Evolutionary conservation across 257 asterid species (phyloP), one percentile per base, ranked within the genome.

Genomic region (Datura wrightii): DNA sequence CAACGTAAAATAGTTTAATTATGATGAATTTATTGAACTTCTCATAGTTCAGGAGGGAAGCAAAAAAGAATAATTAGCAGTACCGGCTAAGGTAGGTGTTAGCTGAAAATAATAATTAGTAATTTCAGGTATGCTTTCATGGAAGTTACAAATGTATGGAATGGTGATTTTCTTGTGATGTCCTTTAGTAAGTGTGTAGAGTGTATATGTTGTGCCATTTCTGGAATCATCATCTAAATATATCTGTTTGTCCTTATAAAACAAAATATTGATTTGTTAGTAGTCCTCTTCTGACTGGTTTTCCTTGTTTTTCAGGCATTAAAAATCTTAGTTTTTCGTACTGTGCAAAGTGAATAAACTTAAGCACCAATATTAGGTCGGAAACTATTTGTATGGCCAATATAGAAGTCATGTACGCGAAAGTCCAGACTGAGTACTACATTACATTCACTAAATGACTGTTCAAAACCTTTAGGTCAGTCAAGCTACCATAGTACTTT

Each of bases 251-350:
- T 70, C 55, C 16, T 70, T 18, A 0, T 19, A 16, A 42, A 42
- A 67, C 15, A 65, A 1, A 37, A 70, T 4, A 70, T 70, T 70
- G 79, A 70, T 70, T 70, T 70, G 54, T 70, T 39, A 9, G 55
- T 42, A 15, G 56, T 71, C 56, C 79, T n/a, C 18, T 71, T 71
- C 79, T 44, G 79, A 71, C 79, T 71, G 79, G 39, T 44, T 71
- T 71, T 37, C 79, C 56, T 71, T 71, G 37, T 9, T 44, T 62
- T 71, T 71, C 37, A 71, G 55, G 37, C 56, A 71, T 71, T 71
- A 71, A 3, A 44, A 71, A 44, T 10, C 16, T 71, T 44, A 71
- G 5, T n/a, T 44, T n/a, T 44, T 9, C 9, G 39, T n/a, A 44
- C 39, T 71, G 37, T 71, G 56, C 53, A 71, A 71, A 24, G 5